Evolutionary conservation across 148 eudicot species (phyloP).

Genomic region (Chenopodium berlandieri): DNA sequence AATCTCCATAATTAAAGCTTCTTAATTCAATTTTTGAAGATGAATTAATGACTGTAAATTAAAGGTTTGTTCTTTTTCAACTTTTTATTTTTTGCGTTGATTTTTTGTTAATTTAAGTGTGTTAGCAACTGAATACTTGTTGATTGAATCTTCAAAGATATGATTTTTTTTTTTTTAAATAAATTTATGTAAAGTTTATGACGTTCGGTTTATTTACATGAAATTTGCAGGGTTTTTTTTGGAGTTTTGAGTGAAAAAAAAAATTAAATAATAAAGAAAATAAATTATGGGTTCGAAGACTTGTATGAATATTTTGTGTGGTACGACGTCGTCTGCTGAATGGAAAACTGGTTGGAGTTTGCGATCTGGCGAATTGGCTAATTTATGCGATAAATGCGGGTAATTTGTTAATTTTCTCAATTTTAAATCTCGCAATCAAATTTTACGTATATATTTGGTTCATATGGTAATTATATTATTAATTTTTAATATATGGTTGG

Average conservation of each 20-base stretch:
- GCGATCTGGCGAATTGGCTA: conserved; percentile 79
- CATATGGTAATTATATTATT: background rate
- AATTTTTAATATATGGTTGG: too few relatives aligned
- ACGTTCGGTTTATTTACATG: conserved; percentile 19
- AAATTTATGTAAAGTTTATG: background rate
- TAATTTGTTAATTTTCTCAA: conserved; percentile 9
- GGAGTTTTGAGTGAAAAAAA: background rate
- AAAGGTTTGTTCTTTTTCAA: conserved; percentile 22
- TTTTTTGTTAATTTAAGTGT: background rate
- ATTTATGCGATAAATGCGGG: conserved; percentile 90
- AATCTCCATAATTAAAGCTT: background rate
- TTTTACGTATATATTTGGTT: background rate
- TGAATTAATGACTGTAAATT: background rate
- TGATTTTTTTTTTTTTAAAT: background rate
- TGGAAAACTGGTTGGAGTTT: conserved; percentile 83
- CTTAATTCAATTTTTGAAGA: background rate
- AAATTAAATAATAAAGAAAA: background rate
- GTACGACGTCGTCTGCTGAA: conserved; percentile 48
- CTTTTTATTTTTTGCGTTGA: background rate
- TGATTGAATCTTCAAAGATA: conserved; percentile 9
- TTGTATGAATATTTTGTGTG: conserved; percentile 79
- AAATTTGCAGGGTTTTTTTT: conserved; percentile 20
- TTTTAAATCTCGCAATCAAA: background rate
- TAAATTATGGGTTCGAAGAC: conserved; percentile 37
- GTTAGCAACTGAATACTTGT: background rate